A percentile compares a stretch with the other conserved stretches of the same genome.
These are phyloP conservation scores for Croton laevigatus DNA, from an alignment of 441 rosid genomes.

Conservation along the genomic window DNA sequence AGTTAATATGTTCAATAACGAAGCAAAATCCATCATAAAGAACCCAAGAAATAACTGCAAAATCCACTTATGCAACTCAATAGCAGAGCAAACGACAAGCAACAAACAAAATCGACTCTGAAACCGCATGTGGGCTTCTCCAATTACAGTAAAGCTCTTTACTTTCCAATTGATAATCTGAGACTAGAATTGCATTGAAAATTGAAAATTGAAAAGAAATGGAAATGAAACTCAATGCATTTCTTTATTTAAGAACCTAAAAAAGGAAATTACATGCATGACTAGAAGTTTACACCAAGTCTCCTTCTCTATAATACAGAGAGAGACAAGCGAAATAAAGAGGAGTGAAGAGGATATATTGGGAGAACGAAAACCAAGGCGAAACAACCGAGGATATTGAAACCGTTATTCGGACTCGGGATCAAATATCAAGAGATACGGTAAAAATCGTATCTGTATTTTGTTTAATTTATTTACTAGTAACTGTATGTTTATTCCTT, in stretches of 20 bases:
- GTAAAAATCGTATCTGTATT: neutral
- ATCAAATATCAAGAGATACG: neutral
- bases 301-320: neutral
- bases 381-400: neutral
- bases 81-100: slow-evolving; percentile 30
- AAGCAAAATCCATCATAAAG: slow-evolving; percentile 38
- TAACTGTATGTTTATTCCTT: no score
- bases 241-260: neutral
- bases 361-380: slow-evolving; percentile 4
- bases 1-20: slow-evolving; percentile 37
- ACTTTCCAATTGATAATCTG: neutral
- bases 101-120: slow-evolving; percentile 26
- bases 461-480: no score
- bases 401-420: neutral
- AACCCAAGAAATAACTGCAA: slow-evolving; percentile 18
- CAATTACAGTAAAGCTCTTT: neutral
- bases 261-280: neutral
- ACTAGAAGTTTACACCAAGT: neutral
- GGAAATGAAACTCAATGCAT: neutral
- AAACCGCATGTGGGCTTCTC: slow-evolving; percentile 27
- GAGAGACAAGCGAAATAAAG: neutral
- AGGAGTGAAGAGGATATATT: neutral
- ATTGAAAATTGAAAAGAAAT: neutral
- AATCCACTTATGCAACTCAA: slow-evolving; percentile 29
- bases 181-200: no score